Percentiles rank a stretch among this genome's conserved stretches.
Evolutionary conservation across 257 asterid genomes (phyloP).

Genomic region (Apocynum venetum): DNA sequence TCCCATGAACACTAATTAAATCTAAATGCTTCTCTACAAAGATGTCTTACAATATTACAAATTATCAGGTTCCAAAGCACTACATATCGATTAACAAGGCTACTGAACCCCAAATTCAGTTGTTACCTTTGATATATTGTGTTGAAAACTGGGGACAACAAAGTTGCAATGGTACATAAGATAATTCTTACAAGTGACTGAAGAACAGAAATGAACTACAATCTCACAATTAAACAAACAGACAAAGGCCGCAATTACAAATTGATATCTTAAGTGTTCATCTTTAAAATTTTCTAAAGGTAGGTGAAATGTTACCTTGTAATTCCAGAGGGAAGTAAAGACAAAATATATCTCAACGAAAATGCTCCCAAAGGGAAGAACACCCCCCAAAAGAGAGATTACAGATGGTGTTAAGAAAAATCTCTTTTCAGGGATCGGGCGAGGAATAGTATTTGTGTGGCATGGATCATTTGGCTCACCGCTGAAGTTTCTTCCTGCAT

Average conservation of each 20-base stretch:
- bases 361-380: slow-evolving; percentile 13
- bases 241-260: neutral
- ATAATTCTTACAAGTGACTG: neutral
- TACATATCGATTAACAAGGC: neutral
- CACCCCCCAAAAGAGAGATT: slow-evolving; percentile 5
- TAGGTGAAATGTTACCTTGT: slow-evolving; percentile 8
- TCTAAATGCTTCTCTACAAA: neutral
- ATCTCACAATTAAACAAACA: neutral
- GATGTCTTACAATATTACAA: neutral
- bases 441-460: slow-evolving; percentile 10
- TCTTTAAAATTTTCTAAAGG: neutral
- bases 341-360: slow-evolving; percentile 12
- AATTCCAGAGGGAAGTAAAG: slow-evolving; percentile 8
- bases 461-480: slow-evolving; percentile 47
- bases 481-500: slow-evolving; percentile 79
- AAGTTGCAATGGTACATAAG: neutral
- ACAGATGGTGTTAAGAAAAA: neutral
- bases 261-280: neutral
- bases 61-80: neutral
- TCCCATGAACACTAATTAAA: neutral
- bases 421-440: slow-evolving; percentile 14
- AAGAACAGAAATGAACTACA: neutral
- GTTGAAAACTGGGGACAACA: neutral
- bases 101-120: neutral
- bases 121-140: neutral